Base-by-base conservation (phyloP, 2,329 filamentous ascomycete species). In the Colletotrichum eleusines region DNA sequence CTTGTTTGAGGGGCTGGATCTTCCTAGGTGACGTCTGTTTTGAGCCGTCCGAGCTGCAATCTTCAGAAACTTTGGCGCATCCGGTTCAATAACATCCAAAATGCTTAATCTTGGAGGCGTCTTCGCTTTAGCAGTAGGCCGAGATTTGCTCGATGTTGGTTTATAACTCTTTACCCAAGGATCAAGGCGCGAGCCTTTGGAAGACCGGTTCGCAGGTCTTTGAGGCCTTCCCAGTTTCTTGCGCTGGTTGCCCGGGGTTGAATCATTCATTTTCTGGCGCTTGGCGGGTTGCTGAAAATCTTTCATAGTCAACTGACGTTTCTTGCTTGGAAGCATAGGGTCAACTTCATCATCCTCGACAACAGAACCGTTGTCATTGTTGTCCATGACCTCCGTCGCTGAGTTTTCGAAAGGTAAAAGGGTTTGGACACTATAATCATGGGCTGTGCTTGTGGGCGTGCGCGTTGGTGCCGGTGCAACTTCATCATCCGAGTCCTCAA, bases 11-110 rank as follows among this genome's bases (percentile, higher is more conserved):
- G 88, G 88, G 64, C 85, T 90, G 8, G 86, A 83, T 75, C 87
- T 86, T 20, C 89, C 89, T 72, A 85, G 81, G 16, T 84, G 82
- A 33, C 73, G 75, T 42, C 83, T 84, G 62, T 78, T 82, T 64
- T 80, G 85, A 5, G 85, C 88, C 63, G 87, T 83, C 20, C 90
- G 87, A 53, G 88, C 89, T 61, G 90, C 90, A 75, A 92, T 84
- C 70, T 84, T 88, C 42, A 92, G 79, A 72, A 91, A 91, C 2
- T 77, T 79, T 1, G 90, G 90, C 0, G 88, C 87, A 68, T 82
- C 75, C 2, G 81, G 76, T 72, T 86, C 84, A 54, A 87, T 81
- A 28, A 90, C 84, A 77, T 91, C 89, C n/a, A 91, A 76, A 66
- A 91, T 90, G 73, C 89, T 86, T 26, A 91, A 81, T 26, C 77